Conservation (phyloP, 2,329 filamentous ascomycete genomes). For the Colletotrichum falcatum region DNA sequence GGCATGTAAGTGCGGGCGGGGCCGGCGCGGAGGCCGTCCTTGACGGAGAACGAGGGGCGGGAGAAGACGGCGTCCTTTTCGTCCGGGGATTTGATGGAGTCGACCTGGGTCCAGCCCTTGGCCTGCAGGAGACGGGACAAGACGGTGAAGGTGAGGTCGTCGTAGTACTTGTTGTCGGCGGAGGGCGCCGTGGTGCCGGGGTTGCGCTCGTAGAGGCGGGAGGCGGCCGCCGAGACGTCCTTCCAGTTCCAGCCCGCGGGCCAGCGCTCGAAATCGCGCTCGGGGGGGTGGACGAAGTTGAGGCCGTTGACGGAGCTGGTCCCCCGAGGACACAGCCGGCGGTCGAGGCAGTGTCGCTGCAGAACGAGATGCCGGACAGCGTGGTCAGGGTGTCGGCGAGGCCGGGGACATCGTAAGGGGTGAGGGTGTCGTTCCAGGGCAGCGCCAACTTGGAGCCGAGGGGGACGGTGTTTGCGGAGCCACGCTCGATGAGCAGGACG, state of each 20-base stretch:
- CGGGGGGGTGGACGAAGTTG: conserved; percentile 50
- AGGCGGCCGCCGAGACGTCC: conserved; percentile 45
- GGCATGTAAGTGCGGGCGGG: conserved; percentile 44
- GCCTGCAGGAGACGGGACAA: conserved; percentile 28
- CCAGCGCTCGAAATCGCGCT: conserved; percentile 49
- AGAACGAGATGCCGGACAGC: conserved; percentile 46
- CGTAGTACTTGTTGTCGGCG: conserved; percentile 43
- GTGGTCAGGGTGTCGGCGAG: conserved; percentile 45
- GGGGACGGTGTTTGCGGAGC: conserved; percentile 49
- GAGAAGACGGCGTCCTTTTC: conserved; percentile 34
- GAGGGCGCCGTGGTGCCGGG: conserved; percentile 46
- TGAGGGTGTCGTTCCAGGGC: conserved; percentile 50
- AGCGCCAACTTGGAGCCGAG: conserved; percentile 47
- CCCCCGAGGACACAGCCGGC: conserved; percentile 55
- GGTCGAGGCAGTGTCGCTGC: conserved; percentile 50
- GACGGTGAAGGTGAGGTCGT: conserved; percentile 21
- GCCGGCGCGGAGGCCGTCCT: conserved; percentile 39
- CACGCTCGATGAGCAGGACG: conserved; percentile 54
- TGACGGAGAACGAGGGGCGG: conserved; percentile 35
- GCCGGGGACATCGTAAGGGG: conserved; percentile 48
- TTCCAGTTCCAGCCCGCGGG: conserved; percentile 47
- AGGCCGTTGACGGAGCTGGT: conserved; percentile 50
- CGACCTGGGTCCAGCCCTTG: conserved; percentile 41
- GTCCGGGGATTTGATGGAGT: conserved; percentile 54
- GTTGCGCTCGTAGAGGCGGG: conserved; percentile 46